Percentiles rank a stretch among this genome's conserved stretches.
These are phyloP conservation scores for Xylaria scruposa DNA, from an alignment of 495 filamentous ascomycete species.

Conservation along the genomic window DNA sequence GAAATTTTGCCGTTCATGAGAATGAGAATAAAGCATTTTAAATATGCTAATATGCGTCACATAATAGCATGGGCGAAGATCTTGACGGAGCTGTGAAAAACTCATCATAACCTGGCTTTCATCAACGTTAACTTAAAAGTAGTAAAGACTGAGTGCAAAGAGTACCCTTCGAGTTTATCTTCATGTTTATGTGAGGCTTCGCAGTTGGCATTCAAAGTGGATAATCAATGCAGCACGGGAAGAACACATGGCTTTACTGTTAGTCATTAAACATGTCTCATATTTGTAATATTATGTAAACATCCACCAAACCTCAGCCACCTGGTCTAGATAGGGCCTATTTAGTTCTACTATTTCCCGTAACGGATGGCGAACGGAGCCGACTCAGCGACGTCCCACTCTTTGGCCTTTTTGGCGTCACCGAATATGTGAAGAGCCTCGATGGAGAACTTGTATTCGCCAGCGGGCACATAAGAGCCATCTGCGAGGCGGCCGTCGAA, in stretches of 20 bases:
- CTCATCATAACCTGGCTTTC: neutral
- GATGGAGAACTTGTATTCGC: conserved; percentile 52
- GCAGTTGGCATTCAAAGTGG: neutral
- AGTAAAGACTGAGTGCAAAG: neutral
- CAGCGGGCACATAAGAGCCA: conserved; percentile 50
- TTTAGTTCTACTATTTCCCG: neutral
- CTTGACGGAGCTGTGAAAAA: neutral
- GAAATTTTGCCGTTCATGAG: too few relatives aligned
- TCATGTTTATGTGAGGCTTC: neutral
- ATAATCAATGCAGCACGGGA: neutral
- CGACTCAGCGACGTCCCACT: conserved; percentile 50
- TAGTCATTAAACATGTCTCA: conserved; percentile 18
- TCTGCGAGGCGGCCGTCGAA: conserved; percentile 55
- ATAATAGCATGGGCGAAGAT: neutral
- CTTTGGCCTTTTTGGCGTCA: conserved; percentile 35
- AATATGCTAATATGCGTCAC: too few relatives aligned
- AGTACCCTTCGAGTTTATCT: neutral
- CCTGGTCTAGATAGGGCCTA: neutral
- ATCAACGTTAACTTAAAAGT: neutral
- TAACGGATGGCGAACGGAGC: conserved; percentile 44
- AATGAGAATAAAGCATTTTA: too few relatives aligned
- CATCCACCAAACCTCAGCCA: neutral
- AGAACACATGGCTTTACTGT: neutral
- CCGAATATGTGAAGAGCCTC: conserved; percentile 55
- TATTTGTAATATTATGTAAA: conserved; percentile 17